Base-by-base conservation (phyloP, 116 monocot genomes). In the Papilionanthe hybrid region DNA sequence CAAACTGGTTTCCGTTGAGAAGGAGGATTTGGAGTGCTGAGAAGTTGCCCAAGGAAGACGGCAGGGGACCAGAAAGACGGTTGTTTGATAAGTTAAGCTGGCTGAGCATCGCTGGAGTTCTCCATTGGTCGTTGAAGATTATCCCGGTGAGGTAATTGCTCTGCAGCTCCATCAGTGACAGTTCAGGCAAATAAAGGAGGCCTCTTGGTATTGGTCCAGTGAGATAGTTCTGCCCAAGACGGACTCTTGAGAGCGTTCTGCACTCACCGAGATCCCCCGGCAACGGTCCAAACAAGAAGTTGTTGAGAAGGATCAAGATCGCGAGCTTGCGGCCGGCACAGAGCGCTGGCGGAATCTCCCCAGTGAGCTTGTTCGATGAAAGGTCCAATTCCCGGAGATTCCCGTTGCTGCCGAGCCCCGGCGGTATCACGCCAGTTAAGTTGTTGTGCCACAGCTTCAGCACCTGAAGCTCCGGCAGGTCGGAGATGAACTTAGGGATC, bases 361-460 rank as follows among this genome's bases (percentile, higher is more conserved):
- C 93, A 9, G 96, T 93, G 75, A 96, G 93, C 87, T 92, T 93
- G 85, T 96, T 96, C 5, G 93, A 85, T 0, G 96, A 96, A 10
- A 96, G 79, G 73, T 98, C 97, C 7, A 98, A 55, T 71, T 88
- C 94, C 13, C 89, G 78, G 41, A 98, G 83, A 78, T 27, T 75
- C 22, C 81, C 79, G 8, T 87, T 91, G 29, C 43, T 37, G 3
- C 98, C 94, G 20, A 98, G 91, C 45, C 72, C 78, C 9, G 72
- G 48, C 0, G 98, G 98, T 48, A 98, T 90, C 22, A 72, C 25
- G 9, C 98, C 91, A 18, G 94, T 98, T 79, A 98, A 90, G 75
- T 98, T 98, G 86, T 98, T 98, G 82, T 87, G 90, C 92, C 92
- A 94, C 0, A 98, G 84, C 78, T 91, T 94, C 6, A 98, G 80